Conservation (phyloP, 306 rosid species). For the Prunus mongolica region DNA sequence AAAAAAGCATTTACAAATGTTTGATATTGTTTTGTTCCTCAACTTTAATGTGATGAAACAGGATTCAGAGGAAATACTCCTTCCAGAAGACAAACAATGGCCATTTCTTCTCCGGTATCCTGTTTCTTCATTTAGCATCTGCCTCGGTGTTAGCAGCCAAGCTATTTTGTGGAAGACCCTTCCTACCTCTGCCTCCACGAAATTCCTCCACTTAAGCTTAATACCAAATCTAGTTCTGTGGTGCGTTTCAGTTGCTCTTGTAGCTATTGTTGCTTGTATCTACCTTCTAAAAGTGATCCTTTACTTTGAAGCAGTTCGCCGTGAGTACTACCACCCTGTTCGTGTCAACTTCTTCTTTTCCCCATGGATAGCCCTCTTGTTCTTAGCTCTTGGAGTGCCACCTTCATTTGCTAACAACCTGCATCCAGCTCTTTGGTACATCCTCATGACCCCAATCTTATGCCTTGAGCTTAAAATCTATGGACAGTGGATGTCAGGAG, state of each 20-base stretch:
- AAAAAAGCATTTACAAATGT: too few relatives aligned
- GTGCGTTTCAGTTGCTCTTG: slow-evolving; percentile 52
- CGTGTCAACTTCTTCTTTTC: slow-evolving; percentile 89
- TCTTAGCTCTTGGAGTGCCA: slow-evolving; percentile 72
- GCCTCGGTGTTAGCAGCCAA: slow-evolving; percentile 89
- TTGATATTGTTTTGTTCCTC: neutral
- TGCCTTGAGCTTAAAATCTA: slow-evolving; percentile 83
- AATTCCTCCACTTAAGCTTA: slow-evolving; percentile 63
- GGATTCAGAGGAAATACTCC: slow-evolving; percentile 81
- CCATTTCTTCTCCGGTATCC: slow-evolving; percentile 84
- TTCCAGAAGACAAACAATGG: slow-evolving; percentile 72
- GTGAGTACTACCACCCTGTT: slow-evolving; percentile 81
- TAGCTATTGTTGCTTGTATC: slow-evolving; percentile 28
- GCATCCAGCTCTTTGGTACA: slow-evolving; percentile 62
- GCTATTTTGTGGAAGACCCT: slow-evolving; percentile 83
- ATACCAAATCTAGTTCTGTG: slow-evolving; percentile 54
- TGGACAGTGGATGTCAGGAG: slow-evolving; percentile 98
- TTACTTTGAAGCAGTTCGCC: slow-evolving; percentile 89
- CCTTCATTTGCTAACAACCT: slow-evolving; percentile 51
- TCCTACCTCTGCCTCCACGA: slow-evolving; percentile 55
- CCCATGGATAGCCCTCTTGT: slow-evolving; percentile 79
- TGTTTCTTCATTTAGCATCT: slow-evolving; percentile 68
- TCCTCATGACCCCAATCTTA: slow-evolving; percentile 68
- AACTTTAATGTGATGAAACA: slow-evolving; percentile 19
- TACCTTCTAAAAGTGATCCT: slow-evolving; percentile 57